phyloP scores from a whole-genome alignment of 257 asterid genomes.

The Solanum pennellii region DNA sequence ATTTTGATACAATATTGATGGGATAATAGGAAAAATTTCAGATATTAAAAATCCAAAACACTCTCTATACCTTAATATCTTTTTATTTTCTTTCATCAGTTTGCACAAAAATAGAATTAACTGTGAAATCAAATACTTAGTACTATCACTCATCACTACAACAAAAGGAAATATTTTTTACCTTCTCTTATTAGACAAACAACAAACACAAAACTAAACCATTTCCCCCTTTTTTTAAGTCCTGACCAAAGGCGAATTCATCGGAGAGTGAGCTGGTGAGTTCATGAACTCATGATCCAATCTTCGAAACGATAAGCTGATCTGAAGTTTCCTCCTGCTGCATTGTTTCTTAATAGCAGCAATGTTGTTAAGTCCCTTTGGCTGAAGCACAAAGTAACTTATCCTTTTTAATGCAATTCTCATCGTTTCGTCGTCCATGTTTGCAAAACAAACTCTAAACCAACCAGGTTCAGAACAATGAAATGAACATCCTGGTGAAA shows the following conservation, averaged over 20 bases:
- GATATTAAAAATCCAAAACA: neutral
- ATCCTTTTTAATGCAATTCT: slow-evolving; percentile 44
- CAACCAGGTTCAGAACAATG: slow-evolving; percentile 82
- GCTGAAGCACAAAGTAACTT: slow-evolving; percentile 30
- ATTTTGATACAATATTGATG: neutral
- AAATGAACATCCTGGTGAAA: slow-evolving; percentile 67
- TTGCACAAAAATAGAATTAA: neutral
- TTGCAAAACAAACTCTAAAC: slow-evolving; percentile 80
- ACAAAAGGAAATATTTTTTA: neutral
- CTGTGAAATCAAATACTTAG: neutral
- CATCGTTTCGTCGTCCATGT: slow-evolving; percentile 62
- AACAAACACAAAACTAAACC: neutral
- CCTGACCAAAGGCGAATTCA: slow-evolving; percentile 73
- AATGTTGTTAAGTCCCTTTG: slow-evolving; percentile 7
- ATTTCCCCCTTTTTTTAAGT: slow-evolving; percentile 5
- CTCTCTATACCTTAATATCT: neutral
- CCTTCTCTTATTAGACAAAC: neutral
- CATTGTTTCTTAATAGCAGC: slow-evolving; percentile 23
- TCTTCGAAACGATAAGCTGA: slow-evolving; percentile 60
- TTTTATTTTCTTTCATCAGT: neutral
- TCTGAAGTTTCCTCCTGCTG: slow-evolving; percentile 45
- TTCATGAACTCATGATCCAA: slow-evolving; percentile 36
- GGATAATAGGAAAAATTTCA: neutral
- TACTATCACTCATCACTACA: neutral
- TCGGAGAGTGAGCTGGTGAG: slow-evolving; percentile 69